phyloP scores from a whole-genome alignment of 2,329 filamentous ascomycete genomes.

The Beauveria asiatica region DNA sequence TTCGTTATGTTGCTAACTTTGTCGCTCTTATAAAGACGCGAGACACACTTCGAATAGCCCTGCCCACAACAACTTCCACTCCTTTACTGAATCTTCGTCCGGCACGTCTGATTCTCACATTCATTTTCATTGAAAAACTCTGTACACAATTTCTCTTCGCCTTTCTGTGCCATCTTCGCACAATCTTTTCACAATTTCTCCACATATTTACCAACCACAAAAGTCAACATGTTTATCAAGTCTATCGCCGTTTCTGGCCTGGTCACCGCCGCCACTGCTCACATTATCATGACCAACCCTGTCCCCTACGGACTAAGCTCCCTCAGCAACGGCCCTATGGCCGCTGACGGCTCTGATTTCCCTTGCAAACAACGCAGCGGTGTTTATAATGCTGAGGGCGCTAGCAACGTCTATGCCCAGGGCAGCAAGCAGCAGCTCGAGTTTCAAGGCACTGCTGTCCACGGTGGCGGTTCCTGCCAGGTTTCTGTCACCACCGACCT shows the following conservation, averaged over 20 bases:
- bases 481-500: constrained; percentile 75
- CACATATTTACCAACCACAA: constrained; percentile 16
- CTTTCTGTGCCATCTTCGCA: neutral
- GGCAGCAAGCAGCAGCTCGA: constrained; percentile 38
- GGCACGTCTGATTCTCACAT: constrained; percentile 28
- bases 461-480: constrained; percentile 91
- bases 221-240: constrained; percentile 45
- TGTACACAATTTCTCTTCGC: constrained; percentile 11
- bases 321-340: constrained; percentile 56
- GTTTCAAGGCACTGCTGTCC: constrained; percentile 66
- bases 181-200: neutral
- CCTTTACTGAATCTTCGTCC: constrained; percentile 2
- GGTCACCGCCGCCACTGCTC: constrained; percentile 54
- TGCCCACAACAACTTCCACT: neutral
- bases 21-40: neutral
- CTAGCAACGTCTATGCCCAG: constrained; percentile 48
- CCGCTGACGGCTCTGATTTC: constrained; percentile 54
- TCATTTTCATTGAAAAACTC: constrained; percentile 11
- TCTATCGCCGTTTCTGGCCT: constrained; percentile 46
- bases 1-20: neutral
- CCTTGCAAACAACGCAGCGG: constrained; percentile 66
- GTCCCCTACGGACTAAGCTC: constrained; percentile 44
- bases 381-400: constrained; percentile 35
- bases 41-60: neutral
- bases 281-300: constrained; percentile 67